Evolutionary conservation across 2,329 filamentous ascomycete genomes (phyloP).

Genomic region (Helicocarpus griseus): DNA sequence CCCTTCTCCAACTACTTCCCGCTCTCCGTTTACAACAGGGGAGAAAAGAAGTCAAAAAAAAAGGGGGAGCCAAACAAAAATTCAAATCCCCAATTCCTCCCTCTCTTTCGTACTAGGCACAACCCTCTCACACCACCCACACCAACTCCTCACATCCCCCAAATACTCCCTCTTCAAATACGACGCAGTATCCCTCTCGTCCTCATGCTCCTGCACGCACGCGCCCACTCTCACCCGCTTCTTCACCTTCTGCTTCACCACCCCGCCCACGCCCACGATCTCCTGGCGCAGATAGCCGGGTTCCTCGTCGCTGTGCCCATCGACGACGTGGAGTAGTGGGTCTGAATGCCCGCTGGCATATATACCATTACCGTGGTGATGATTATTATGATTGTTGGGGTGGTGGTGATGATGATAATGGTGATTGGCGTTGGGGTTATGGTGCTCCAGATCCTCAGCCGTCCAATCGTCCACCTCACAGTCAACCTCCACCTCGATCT

Average conservation of each 20-base stretch:
- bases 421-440: constrained; percentile 9
- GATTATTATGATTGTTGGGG: constrained; percentile 6
- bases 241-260: constrained; percentile 80
- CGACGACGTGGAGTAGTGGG: constrained; percentile 5
- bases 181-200: constrained; percentile 57
- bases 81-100: neutral
- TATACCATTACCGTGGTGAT: neutral
- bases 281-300: constrained; percentile 78
- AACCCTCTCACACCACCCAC: constrained; percentile 78
- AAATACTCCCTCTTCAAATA: constrained; percentile 62
- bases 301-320: constrained; percentile 28
- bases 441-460: constrained; percentile 31
- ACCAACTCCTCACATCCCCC: constrained; percentile 69
- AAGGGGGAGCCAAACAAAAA: too few species aligned
- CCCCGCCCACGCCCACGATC: constrained; percentile 81
- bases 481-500: constrained; percentile 75
- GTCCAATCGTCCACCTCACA: constrained; percentile 69
- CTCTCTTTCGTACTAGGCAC: constrained; percentile 50
- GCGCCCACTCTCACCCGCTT: constrained; percentile 71
- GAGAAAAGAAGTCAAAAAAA: too few species aligned
- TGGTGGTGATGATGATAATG: constrained; percentile 11
- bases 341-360: too few species aligned
- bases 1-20: too few species aligned
- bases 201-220: constrained; percentile 76
- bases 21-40: too few species aligned